phyloP scores from a whole-genome alignment of 1,139 yeast genomes.

The Pneumocystis sp. region DNA sequence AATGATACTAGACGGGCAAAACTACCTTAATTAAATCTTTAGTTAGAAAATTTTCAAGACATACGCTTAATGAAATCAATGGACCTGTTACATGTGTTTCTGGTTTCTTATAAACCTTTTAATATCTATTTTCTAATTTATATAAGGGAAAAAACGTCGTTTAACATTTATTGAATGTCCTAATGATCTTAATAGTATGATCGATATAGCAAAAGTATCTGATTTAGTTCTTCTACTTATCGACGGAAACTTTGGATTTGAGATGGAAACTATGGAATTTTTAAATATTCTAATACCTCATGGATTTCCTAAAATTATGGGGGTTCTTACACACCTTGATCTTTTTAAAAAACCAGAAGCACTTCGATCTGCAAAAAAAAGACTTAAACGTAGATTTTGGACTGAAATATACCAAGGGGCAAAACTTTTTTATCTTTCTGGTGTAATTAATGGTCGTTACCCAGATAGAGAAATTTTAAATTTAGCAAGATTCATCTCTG shows the following conservation, averaged over 20 bases:
- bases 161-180: conserved; percentile 85
- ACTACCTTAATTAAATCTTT: conserved; percentile 82
- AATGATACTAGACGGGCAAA: conserved; percentile 50
- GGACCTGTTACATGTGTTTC: conserved; percentile 98
- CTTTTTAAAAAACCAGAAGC: conserved; percentile 81
- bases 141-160: conserved; percentile 68
- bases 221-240: conserved; percentile 77
- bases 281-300: conserved; percentile 91
- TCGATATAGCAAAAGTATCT: conserved; percentile 89
- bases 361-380: conserved; percentile 78
- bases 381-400: conserved; percentile 92
- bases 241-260: conserved; percentile 96
- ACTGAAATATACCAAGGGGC: conserved; percentile 99
- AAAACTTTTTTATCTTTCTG: conserved; percentile 81
- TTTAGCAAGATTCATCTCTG: conserved; percentile 81
- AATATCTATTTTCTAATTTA: neutral
- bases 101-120: conserved; percentile 4
- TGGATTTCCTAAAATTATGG: conserved; percentile 96
- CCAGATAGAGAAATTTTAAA: conserved; percentile 94
- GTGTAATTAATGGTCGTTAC: conserved; percentile 92
- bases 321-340: conserved; percentile 91
- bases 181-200: conserved; percentile 88
- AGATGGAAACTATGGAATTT: conserved; percentile 99
- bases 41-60: conserved; percentile 79
- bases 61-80: conserved; percentile 66